Evolutionary conservation across 2,329 filamentous ascomycete species (phyloP).

Genomic region (Cytospora schulzeri): DNA sequence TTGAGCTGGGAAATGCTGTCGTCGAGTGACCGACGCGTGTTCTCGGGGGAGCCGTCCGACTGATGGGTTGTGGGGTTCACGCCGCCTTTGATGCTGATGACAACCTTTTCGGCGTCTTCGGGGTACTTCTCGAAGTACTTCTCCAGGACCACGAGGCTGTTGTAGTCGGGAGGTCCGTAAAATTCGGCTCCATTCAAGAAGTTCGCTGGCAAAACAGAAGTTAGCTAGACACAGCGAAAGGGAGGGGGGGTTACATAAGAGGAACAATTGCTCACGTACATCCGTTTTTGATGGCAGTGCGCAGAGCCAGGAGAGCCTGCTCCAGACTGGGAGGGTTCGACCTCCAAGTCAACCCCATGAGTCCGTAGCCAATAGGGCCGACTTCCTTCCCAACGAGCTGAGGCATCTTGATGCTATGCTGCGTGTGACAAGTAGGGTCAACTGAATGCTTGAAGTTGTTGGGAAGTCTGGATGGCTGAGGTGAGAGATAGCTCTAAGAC

Average conservation of each 20-base stretch:
- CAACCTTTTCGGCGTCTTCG: slow-evolving; percentile 61
- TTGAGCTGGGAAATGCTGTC: slow-evolving; percentile 52
- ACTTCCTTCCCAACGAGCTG: slow-evolving; percentile 33
- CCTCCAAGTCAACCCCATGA: slow-evolving; percentile 46
- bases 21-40: slow-evolving; percentile 59
- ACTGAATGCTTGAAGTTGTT: too few species aligned
- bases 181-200: slow-evolving; percentile 56
- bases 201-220: slow-evolving; percentile 32
- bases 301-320: slow-evolving; percentile 56
- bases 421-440: too few species aligned
- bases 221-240: neutral
- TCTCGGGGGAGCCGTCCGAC: slow-evolving; percentile 57
- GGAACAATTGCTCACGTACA: slow-evolving; percentile 25
- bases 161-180: slow-evolving; percentile 61
- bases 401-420: too few species aligned
- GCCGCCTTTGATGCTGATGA: slow-evolving; percentile 59
- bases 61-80: slow-evolving; percentile 37
- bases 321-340: slow-evolving; percentile 43
- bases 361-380: slow-evolving; percentile 34
- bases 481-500: too few species aligned
- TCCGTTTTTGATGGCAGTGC: slow-evolving; percentile 49
- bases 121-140: slow-evolving; percentile 65
- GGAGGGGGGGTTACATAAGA: too few species aligned
- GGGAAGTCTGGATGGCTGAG: too few species aligned
- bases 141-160: slow-evolving; percentile 57